Evolutionary conservation across 768 basidiomycete genomes (phyloP).

Genomic region (Suillus paluster): DNA sequence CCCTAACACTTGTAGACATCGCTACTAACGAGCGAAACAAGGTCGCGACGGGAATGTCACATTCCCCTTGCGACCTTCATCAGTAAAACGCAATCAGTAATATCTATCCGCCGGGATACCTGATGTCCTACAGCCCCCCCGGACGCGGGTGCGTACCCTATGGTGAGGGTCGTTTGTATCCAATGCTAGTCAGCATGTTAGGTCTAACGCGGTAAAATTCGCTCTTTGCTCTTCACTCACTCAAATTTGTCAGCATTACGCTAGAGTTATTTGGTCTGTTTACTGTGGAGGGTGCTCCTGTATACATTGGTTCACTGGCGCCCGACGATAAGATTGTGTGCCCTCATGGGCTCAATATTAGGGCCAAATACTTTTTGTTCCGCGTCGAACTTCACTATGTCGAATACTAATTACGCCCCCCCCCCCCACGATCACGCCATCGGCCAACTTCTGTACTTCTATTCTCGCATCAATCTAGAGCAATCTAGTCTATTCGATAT

Average conservation of each 20-base stretch:
- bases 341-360: not conserved
- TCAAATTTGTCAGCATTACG: not conserved
- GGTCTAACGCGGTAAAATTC: not conserved
- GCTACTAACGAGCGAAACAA: slow-evolving; percentile 6
- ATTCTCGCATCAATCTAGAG: not conserved
- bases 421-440: not conserved
- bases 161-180: no score
- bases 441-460: not conserved
- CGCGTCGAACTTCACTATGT: slow-evolving; percentile 1
- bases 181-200: no score
- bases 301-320: not conserved
- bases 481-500: no score
- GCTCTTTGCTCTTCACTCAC: not conserved
- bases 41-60: slow-evolving; percentile 1
- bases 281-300: not conserved
- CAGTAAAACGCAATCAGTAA: slow-evolving; percentile 4
- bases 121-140: no score
- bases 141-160: not conserved
- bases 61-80: slow-evolving; percentile 4
- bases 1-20: not conserved
- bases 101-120: slow-evolving; percentile 12
- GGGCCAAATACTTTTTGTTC: not conserved
- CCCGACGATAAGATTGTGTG: not conserved
- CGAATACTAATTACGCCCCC: not conserved
- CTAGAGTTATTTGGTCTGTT: not conserved